A percentile compares a stretch with the other conserved stretches of the same genome.
Conservation (phyloP, 257 asterid species). For the Solanum peruvianum region DNA sequence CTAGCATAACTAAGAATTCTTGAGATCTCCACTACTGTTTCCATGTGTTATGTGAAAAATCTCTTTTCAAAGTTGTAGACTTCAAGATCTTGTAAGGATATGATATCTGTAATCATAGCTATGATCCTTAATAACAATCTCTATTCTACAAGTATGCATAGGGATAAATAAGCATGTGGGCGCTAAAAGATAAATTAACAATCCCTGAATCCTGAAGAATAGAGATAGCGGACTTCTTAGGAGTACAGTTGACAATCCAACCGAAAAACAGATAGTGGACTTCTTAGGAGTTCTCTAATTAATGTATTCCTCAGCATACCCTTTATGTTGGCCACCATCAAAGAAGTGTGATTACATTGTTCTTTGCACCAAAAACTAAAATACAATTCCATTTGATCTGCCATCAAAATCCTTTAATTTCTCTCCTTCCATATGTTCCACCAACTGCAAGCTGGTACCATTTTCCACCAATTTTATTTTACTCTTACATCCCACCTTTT, state of each 20-base stretch:
- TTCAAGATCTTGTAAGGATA: not conserved
- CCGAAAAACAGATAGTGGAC: not conserved
- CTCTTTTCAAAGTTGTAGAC: not conserved
- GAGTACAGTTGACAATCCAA: not conserved
- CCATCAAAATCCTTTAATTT: not conserved
- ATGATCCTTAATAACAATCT: not conserved
- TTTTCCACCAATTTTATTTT: not conserved
- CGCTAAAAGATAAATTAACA: not conserved
- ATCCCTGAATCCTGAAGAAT: not conserved
- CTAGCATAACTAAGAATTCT: not conserved
- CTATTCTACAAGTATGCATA: not conserved
- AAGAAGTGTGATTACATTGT: not conserved
- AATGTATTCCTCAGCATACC: not conserved
- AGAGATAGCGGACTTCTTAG: not conserved
- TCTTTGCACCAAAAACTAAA: not conserved
- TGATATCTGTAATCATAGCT: not conserved
- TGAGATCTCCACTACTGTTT: not conserved
- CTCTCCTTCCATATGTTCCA: not conserved
- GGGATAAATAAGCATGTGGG: not conserved
- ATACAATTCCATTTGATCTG: not conserved
- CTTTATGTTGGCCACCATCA: not conserved
- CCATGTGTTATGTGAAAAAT: not conserved
- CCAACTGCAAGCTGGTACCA: not conserved
- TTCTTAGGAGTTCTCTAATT: not conserved
- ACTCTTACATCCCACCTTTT: not conserved